phyloP scores from a whole-genome alignment of 345 rosid genomes.

The Corchorus olitorius region DNA sequence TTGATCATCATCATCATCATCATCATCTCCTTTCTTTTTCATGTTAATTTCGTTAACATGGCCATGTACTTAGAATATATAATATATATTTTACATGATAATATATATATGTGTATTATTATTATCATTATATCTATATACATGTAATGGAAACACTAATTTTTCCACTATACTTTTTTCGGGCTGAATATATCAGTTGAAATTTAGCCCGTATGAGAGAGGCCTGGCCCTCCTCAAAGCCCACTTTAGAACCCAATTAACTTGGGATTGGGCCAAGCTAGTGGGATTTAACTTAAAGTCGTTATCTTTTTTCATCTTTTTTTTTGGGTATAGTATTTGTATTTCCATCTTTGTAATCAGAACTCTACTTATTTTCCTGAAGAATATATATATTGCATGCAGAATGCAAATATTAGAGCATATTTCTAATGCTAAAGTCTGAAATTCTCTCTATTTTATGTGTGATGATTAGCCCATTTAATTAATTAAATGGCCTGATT shows the following conservation, averaged over 20 bases:
- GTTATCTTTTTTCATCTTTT: no score
- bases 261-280: not conserved
- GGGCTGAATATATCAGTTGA: not conserved
- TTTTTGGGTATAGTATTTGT: not conserved
- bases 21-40: not conserved
- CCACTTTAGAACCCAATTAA: not conserved
- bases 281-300: not conserved
- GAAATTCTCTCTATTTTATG: no score
- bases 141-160: not conserved
- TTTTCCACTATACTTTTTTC: slow-evolving; percentile 5
- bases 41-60: not conserved
- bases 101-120: not conserved
- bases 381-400: no score
- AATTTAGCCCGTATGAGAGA: not conserved
- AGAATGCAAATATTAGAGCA: no score
- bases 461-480: no score
- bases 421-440: no score
- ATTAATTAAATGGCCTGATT: no score
- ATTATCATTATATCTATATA: no score
- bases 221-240: not conserved
- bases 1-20: not conserved
- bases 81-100: not conserved
- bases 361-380: no score
- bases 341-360: not conserved
- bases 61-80: not conserved